These are phyloP conservation scores for Fusarium begoniae DNA, from an alignment of 2,329 filamentous ascomycete species.

Conservation along the genomic window DNA sequence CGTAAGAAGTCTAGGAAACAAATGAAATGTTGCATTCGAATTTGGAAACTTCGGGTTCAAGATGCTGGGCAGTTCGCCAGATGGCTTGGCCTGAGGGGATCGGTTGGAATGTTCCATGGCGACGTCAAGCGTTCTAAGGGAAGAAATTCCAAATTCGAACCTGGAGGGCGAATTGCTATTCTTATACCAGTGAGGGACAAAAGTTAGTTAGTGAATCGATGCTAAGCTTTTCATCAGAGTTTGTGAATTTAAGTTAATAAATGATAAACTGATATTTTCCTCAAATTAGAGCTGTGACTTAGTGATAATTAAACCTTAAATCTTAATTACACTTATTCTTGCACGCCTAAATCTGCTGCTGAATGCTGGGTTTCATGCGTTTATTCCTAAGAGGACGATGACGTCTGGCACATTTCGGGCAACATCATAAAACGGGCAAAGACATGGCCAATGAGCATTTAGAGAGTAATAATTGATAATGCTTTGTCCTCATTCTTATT, in stretches of 20 bases:
- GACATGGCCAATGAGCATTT: not conserved
- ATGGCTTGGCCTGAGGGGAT: not conserved
- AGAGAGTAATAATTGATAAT: not conserved
- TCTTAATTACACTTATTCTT: too few relatives aligned
- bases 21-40: not conserved
- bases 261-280: too few relatives aligned
- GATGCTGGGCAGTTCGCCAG: not conserved
- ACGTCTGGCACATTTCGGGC: not conserved
- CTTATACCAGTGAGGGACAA: rapidly evolving
- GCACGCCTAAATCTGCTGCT: not conserved
- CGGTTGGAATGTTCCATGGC: not conserved
- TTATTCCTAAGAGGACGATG: too few relatives aligned
- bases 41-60: rapidly evolving
- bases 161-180: not conserved
- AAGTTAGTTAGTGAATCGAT: not conserved
- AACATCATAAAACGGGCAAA: not conserved
- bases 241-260: not conserved
- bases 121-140: rapidly evolving
- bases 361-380: rapidly evolving
- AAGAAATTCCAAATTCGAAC: rapidly evolving
- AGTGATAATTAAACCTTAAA: too few relatives aligned
- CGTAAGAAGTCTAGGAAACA: not conserved
- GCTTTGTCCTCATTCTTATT: not conserved
- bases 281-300: too few relatives aligned
- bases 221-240: not conserved